Percentiles rank a stretch among this genome's conserved stretches.
Evolutionary conservation across 169 alveolate species (phyloP).

Genomic region (Pseudocohnilembus persalinus): DNA sequence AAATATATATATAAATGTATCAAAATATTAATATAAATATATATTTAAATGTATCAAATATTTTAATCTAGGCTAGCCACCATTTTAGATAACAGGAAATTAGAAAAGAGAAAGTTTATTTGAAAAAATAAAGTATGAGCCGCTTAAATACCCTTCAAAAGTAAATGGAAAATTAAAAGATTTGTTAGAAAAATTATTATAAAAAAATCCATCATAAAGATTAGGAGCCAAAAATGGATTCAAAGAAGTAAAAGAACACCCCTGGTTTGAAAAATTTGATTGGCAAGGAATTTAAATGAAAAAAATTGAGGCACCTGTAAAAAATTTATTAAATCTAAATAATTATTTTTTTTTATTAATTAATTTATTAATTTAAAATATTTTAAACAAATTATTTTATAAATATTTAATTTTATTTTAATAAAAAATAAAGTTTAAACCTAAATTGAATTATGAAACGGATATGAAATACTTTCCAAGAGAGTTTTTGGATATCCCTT

Average conservation of each 20-base stretch:
- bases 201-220: conserved; percentile 56
- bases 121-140: not conserved
- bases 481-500: not conserved
- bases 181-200: conserved; percentile 36
- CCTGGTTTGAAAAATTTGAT: conserved; percentile 27
- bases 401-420: too few species aligned
- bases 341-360: too few species aligned
- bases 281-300: conserved; percentile 15
- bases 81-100: conserved; percentile 17
- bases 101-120: conserved; percentile 10
- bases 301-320: conserved; percentile 29
- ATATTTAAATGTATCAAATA: too few species aligned
- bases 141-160: conserved; percentile 1
- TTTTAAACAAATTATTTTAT: too few species aligned
- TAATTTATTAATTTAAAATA: too few species aligned
- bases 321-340: too few species aligned
- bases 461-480: not conserved
- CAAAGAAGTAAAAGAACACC: conserved; percentile 49
- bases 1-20: not conserved
- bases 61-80: conserved; percentile 25
- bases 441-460: not conserved
- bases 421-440: not conserved
- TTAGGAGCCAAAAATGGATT: conserved; percentile 52
- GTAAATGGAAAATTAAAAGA: not conserved
- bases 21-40: conserved; percentile 17